Evolutionary conservation across 2,329 filamentous ascomycete species (phyloP), one percentile per base, ranked within the genome.

Genomic region (Colletotrichum tropicale): DNA sequence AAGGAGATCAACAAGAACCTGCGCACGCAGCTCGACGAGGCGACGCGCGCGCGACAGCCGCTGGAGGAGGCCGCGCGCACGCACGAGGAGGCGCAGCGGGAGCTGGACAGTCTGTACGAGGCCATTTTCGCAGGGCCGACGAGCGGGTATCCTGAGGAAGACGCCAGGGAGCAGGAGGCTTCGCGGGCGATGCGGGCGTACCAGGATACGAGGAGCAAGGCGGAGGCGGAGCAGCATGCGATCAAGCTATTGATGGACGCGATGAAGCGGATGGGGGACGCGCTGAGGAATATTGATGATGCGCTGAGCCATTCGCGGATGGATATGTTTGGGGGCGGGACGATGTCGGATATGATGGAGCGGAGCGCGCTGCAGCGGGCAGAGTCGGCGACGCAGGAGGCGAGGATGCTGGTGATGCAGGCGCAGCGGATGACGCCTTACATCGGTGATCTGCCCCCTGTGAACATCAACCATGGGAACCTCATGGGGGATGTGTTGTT

Each of bases 121-220:
- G 84, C 83, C 66, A 87, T 92, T 75, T 92, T 92, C 78, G 81
- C 84, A 12, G 89, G 89, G 0, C 86, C 87, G 7, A 91, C 89
- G 1, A 88, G 88, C 0, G 87, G 85, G 0, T 88, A 90, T 30
- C 88, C 89, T 0, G 87, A 88, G n/a, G 89, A 92, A 78, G 90
- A 92, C 73, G 79, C 82, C 32, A 82, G 82, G 67, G 89, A 91
- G 79, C 75, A 81, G 7, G 80, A 80, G 2, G 81, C 85, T 24
- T 78, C 83, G 12, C 74, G 80, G 6, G 84, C 86, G 2, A 77
- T 84, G 36, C 80, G 81, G 28, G 78, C 80, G 3, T 89, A 87
- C 77, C 83, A 87, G 52, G 80, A 83, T 28, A 80, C 83, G 9
- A 83, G 85, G 55, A 73, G 78, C 5, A 78, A 80, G 58, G 78